Evolutionary conservation across 345 rosid species (phyloP), one percentile per base, ranked within the genome.

Genomic region (Psidium guajava): DNA sequence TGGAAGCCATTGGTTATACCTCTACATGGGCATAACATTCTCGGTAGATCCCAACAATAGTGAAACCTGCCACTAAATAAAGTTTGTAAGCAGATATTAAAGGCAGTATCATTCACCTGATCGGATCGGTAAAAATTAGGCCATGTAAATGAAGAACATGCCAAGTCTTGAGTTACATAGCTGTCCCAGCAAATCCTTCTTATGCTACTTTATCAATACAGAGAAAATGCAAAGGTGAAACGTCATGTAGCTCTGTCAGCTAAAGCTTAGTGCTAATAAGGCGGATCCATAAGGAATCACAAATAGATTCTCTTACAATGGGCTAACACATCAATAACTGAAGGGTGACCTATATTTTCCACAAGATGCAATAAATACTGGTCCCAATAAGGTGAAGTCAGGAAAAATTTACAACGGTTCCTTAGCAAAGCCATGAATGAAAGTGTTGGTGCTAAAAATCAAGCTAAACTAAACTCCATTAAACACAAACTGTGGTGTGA

Each of bases 11-110:
- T 18, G 83, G 59, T 1, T 52, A 73, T 93, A 95, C 99, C 96
- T 55, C 80, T 86, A 84, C 99, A 96, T 56, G 99, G 99, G 87
- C 97, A 96, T 73, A 91, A 87, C 82, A 86, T 87, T 82, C 91
- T 85, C 3, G 95, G 85, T 27, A 97, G 94, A 91, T 89, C 81
- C 99, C 99, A 97, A 51, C 89, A 85, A 24, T 88, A 88, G 82
- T 83, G 59, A 4, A 84, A 88, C 84, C 96, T 93, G 91, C 83
- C 81, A 86, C 20, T 75, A 85, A 44, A 59, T 42, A 83, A 85
- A 53, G 52, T 56, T 61, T 47, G 55, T 49, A 32, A 61, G 51
- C 36, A 13, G 85, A 57, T 54, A 83, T 16, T 42, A 24, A 25
- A 7, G 56, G 6, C 12, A 81, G 56, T 5, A 25, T 81, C 56